phyloP scores from a whole-genome alignment of 2,329 filamentous ascomycete genomes.

The Stagonosporopsis tanaceti region DNA sequence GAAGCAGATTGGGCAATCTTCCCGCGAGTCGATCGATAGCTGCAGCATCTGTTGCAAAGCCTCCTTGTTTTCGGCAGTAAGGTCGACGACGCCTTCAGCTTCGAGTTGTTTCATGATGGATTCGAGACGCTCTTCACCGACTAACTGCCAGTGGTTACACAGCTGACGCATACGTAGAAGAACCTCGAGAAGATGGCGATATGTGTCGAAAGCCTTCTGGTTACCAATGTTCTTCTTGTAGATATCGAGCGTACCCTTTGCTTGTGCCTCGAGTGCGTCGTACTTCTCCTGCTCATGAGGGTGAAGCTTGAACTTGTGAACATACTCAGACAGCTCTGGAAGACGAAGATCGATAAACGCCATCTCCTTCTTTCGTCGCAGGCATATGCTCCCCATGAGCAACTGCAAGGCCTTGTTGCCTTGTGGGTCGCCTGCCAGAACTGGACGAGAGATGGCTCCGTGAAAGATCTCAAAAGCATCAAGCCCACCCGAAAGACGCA shows the following conservation, averaged over 20 bases:
- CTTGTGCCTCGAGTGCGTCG: conserved; percentile 73
- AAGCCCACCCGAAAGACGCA: conserved; percentile 77
- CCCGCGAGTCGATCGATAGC: conserved; percentile 78
- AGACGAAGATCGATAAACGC: conserved; percentile 82
- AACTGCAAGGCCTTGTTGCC: conserved; percentile 74
- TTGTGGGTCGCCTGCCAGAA: conserved; percentile 64
- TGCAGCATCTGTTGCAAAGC: conserved; percentile 79
- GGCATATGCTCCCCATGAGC: conserved; percentile 80
- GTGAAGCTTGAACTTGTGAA: conserved; percentile 77
- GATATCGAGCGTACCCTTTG: conserved; percentile 72
- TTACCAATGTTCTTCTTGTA: conserved; percentile 60
- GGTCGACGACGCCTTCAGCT: conserved; percentile 69
- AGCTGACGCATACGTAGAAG: conserved; percentile 83
- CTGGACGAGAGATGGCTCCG: conserved; percentile 71
- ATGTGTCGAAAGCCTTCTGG: conserved; percentile 57
- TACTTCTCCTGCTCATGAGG: conserved; percentile 80
- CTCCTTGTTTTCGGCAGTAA: conserved; percentile 75
- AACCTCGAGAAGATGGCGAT: conserved; percentile 80
- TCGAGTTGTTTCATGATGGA: conserved; percentile 76
- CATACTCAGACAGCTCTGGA: conserved; percentile 77
- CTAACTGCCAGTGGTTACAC: conserved; percentile 89
- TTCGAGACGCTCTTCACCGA: conserved; percentile 72
- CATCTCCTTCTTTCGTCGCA: conserved; percentile 88
- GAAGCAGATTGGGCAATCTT: conserved; percentile 84
- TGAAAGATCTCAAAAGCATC: conserved; percentile 79